These are phyloP conservation scores for Dimargaris cristalligena DNA, from an alignment of 192 early-diverging fungal genomes.

Conservation along the genomic window DNA sequence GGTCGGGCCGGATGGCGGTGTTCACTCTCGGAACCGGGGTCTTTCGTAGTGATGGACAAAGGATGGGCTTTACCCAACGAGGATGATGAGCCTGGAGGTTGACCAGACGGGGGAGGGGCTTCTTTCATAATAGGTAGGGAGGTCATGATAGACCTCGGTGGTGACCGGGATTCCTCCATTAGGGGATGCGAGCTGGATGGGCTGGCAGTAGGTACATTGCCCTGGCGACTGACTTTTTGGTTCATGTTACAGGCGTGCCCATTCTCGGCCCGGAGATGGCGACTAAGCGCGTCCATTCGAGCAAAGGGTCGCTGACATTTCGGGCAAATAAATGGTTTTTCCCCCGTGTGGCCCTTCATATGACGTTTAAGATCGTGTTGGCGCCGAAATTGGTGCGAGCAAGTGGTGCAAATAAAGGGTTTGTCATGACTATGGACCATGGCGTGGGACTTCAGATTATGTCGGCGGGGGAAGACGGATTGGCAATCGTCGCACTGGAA, in stretches of 20 bases:
- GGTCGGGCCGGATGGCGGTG: neutral
- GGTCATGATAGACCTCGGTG: neutral
- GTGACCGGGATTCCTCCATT: neutral
- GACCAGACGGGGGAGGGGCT: neutral
- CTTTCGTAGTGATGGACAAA: too few relatives aligned
- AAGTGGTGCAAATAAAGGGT: constrained; percentile 48
- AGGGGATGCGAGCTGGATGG: neutral
- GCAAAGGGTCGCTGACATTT: constrained; percentile 69
- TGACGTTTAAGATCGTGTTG: constrained; percentile 87
- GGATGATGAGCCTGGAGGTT: neutral
- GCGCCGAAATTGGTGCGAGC: constrained; percentile 64
- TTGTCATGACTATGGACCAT: constrained; percentile 59
- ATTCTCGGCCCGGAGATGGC: constrained; percentile 48
- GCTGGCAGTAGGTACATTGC: neutral
- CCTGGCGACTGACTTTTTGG: neutral
- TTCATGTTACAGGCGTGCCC: constrained; percentile 29
- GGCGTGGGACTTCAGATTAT: constrained; percentile 61
- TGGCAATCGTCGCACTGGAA: too few relatives aligned
- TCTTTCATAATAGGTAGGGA: neutral
- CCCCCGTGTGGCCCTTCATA: constrained; percentile 61
- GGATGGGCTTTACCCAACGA: neutral
- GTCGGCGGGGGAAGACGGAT: constrained; percentile 59
- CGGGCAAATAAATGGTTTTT: constrained; percentile 52
- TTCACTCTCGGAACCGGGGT: too few relatives aligned
- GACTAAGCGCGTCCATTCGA: constrained; percentile 59